Percentiles rank a stretch among this genome's conserved stretches.
Evolutionary conservation across 140 eudicot genomes (phyloP).

Genomic region (Bidens hawaiensis): DNA sequence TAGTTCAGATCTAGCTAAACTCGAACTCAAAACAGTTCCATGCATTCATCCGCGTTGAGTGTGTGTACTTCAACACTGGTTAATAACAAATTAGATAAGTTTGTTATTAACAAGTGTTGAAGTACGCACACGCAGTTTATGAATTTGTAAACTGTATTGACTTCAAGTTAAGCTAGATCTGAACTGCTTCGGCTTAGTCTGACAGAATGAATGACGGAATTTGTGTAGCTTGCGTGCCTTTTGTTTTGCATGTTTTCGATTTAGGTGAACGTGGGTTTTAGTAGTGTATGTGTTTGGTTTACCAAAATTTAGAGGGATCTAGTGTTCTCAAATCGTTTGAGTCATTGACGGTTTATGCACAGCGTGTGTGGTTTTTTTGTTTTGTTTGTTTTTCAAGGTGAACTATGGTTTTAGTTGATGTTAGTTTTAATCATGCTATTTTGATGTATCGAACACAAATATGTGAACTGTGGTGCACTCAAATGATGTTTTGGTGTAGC

Average conservation of each 20-base stretch:
- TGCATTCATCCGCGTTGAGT: no score
- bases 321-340: no score
- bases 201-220: background rate
- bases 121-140: background rate
- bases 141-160: background rate
- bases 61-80: no score
- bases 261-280: conserved; percentile 4
- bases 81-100: no score
- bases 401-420: background rate
- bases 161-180: background rate
- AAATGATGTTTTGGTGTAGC: background rate
- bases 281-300: no score
- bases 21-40: no score
- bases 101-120: background rate
- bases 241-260: background rate
- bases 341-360: background rate
- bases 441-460: background rate
- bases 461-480: background rate
- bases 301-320: no score
- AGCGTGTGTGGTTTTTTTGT: background rate
- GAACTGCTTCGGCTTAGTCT: background rate
- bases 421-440: background rate
- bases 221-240: background rate
- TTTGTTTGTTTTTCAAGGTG: background rate
- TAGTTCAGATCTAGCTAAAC: no score